Conservation (phyloP, 129 eudicot genomes). For the Sambucus nigra region DNA sequence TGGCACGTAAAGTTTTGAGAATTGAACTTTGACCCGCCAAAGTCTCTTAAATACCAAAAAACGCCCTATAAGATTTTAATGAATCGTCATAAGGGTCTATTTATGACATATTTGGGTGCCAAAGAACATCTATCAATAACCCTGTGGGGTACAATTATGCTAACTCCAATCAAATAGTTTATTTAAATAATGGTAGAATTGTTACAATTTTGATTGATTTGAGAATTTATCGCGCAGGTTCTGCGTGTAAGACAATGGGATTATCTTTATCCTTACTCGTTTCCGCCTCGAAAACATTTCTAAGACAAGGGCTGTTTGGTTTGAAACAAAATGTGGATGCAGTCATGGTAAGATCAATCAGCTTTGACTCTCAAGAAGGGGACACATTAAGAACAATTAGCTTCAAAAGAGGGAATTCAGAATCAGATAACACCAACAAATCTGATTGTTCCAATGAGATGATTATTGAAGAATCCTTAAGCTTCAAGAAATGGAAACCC, state of each 20-base stretch:
- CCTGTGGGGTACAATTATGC: no score
- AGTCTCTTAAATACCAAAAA: no score
- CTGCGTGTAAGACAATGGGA: not conserved
- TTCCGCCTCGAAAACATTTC: not conserved
- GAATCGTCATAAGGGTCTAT: no score
- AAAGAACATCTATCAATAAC: no score
- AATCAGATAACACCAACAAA: not conserved
- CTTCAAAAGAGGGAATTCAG: constrained; percentile 1
- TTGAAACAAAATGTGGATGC: not conserved
- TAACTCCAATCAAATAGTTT: no score
- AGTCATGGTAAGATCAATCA: not conserved
- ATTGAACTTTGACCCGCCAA: no score
- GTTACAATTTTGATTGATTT: not conserved
- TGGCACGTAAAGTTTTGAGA: no score
- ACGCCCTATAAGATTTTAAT: no score
- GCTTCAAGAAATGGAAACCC: constrained; percentile 12
- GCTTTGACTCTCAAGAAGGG: constrained; percentile 4
- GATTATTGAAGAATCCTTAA: constrained; percentile 8
- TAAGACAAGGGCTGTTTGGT: not conserved
- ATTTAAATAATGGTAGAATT: no score
- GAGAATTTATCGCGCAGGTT: not conserved
- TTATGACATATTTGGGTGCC: no score
- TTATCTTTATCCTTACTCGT: not conserved
- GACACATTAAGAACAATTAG: not conserved
- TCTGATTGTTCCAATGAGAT: not conserved